Base-by-base conservation (phyloP, 23 red algal genomes). In the Cyanidium caldarium region DNA sequence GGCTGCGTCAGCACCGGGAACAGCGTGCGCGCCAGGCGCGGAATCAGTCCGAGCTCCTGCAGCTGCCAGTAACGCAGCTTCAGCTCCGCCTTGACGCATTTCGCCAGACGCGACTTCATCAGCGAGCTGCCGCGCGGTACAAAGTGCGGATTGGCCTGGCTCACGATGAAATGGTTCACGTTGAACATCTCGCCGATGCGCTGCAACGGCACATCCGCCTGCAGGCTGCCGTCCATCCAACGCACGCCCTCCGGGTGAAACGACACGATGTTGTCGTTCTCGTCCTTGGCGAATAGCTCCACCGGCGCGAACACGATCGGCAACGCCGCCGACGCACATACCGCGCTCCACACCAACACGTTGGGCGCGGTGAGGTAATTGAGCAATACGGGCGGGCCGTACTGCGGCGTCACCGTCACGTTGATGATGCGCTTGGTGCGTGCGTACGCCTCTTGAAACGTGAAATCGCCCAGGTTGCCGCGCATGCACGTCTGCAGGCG, bases 81-180 rank as follows among this genome's bases (percentile, higher is more conserved):
- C 29, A 87, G 34, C 40, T 95, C 90, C 13, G 82, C 80, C 57
- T 87, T 87, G 5, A 84, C 15, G 29, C 83, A 38, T 43, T 76
- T 46, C 14, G 80, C 83, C 41, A 87, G 31, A 17, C 90, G 78
- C 13, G 80, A 77, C 43, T 87, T 78, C 75, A 95, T 56, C 39
- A 95, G 70, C 23, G 73, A 25, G 39, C 57, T 80, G 0, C 82
- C 72, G 13, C 83, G 68, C 0, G 77, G 69, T 14, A 83, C 75
- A 28, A 95, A 46, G 34, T 95, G 90, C 21, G 83, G 79, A 36
- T 95, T 95, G 0, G 82, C 83, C 65, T 95, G 90, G 61, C 80
- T 86, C 14, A 95, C 90, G 23, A 95, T 83, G 68, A 95, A 95
- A 43, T 95, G 90, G 68, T 95, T 95, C 65, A 87, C 90, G 57